Percentiles rank a stretch among this genome's conserved stretches.
These are phyloP conservation scores for Plasmodium billcollinsi DNA, from an alignment of 169 alveolate genomes.

Conservation along the genomic window DNA sequence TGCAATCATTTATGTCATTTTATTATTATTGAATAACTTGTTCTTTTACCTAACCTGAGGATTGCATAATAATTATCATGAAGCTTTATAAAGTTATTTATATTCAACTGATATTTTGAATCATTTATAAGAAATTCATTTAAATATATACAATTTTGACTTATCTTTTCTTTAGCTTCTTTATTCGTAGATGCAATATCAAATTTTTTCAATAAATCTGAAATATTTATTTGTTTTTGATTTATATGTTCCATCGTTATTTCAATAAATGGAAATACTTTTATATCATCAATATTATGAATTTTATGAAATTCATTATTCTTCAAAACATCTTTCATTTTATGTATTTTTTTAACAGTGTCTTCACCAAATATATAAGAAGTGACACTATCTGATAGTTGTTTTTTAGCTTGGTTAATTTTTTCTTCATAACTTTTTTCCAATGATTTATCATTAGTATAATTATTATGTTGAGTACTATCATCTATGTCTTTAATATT, in stretches of 20 bases:
- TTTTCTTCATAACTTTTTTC: neutral
- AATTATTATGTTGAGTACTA: neutral
- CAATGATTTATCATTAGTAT: neutral
- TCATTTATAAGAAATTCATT: neutral
- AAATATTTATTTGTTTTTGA: slow-evolving; percentile 23
- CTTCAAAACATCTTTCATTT: slow-evolving; percentile 35
- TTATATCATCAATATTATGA: slow-evolving; percentile 19
- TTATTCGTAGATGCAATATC: slow-evolving; percentile 43
- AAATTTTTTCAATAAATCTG: slow-evolving; percentile 14
- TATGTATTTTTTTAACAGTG: slow-evolving; percentile 24
- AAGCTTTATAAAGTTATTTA: slow-evolving; percentile 3
- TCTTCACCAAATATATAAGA: slow-evolving; percentile 44
- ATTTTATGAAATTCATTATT: slow-evolving; percentile 5
- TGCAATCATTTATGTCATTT: neutral
- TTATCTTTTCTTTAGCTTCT: slow-evolving; percentile 53
- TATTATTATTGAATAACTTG: slow-evolving; percentile 29
- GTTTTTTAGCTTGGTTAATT: slow-evolving; percentile 59
- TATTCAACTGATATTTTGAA: slow-evolving; percentile 10
- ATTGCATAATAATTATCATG: slow-evolving; percentile 24
- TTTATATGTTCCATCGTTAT: slow-evolving; percentile 10
- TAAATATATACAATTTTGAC: slow-evolving; percentile 27
- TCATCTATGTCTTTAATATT: neutral
- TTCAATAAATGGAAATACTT: slow-evolving; percentile 42
- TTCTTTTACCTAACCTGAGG: slow-evolving; percentile 31
- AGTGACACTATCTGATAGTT: slow-evolving; percentile 62